These are phyloP conservation scores for Adansonia rubrostipa DNA, from an alignment of 441 rosid species.

Conservation along the genomic window DNA sequence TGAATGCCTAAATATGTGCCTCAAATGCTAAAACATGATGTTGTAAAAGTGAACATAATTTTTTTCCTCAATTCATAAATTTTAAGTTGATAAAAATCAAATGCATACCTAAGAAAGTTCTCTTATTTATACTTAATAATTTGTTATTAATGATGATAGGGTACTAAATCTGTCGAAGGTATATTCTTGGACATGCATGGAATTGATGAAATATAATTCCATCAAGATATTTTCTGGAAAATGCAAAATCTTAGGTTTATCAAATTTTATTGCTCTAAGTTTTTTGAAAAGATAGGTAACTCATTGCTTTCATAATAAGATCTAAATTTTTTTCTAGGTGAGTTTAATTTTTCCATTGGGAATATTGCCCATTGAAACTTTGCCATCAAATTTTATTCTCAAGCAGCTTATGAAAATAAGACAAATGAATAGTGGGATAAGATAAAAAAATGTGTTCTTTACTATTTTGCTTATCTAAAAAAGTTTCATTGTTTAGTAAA, in stretches of 20 bases:
- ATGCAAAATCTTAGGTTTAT: neutral
- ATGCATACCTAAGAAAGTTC: neutral
- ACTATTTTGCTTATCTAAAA: neutral
- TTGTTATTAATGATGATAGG: conserved; percentile 19
- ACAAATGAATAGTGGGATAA: neutral
- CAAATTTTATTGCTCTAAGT: conserved; percentile 21
- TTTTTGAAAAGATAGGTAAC: neutral
- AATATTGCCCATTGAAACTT: neutral
- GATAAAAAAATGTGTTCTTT: neutral
- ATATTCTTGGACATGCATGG: conserved; percentile 22
- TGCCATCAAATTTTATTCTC: neutral
- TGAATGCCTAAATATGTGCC: too few species aligned
- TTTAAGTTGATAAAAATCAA: neutral
- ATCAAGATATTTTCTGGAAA: neutral
- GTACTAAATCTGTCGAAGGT: conserved; percentile 34
- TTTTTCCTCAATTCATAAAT: neutral
- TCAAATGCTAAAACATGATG: conserved; percentile 25
- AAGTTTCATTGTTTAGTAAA: neutral
- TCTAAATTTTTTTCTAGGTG: neutral
- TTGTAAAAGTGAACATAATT: conserved; percentile 14
- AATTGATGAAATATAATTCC: neutral
- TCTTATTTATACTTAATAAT: too few species aligned
- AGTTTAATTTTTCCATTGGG: neutral
- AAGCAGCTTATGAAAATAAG: neutral
- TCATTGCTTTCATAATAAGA: neutral